These are phyloP conservation scores for Dendrobium chrysotoxum DNA, from an alignment of 106 monocot species.

Conservation along the genomic window DNA sequence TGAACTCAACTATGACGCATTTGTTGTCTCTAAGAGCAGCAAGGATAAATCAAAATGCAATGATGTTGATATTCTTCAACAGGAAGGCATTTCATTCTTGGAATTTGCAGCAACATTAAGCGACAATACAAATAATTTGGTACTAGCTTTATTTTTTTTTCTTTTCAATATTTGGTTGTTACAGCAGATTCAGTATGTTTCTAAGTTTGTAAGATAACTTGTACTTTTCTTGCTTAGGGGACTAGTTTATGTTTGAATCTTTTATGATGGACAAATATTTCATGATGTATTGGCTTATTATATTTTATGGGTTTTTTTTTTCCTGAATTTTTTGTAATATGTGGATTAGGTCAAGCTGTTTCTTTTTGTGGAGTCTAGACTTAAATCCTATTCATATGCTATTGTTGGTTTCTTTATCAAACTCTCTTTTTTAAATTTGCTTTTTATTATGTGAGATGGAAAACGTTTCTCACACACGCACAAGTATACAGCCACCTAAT, in stretches of 20 bases:
- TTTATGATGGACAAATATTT: background rate
- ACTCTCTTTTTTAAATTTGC: background rate
- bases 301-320: background rate
- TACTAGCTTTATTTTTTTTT: conserved; percentile 17
- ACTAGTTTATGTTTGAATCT: background rate
- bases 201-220: background rate
- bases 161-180: background rate
- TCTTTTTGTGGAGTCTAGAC: background rate
- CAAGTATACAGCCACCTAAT: background rate
- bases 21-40: conserved; percentile 12
- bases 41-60: conserved; percentile 13
- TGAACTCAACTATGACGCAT: conserved; percentile 7
- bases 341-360: background rate
- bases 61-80: conserved; percentile 63
- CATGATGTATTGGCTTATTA: background rate
- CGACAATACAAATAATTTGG: conserved; percentile 72
- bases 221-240: background rate
- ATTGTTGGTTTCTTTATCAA: background rate
- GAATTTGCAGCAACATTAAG: conserved; percentile 80
- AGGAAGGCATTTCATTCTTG: conserved; percentile 88
- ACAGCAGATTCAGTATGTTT: background rate
- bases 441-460: background rate
- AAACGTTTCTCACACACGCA: background rate
- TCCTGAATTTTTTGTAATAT: background rate
- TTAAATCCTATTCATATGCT: background rate